Evolutionary conservation across 2,329 filamentous ascomycete species (phyloP).

Genomic region (Fusarium coicis): DNA sequence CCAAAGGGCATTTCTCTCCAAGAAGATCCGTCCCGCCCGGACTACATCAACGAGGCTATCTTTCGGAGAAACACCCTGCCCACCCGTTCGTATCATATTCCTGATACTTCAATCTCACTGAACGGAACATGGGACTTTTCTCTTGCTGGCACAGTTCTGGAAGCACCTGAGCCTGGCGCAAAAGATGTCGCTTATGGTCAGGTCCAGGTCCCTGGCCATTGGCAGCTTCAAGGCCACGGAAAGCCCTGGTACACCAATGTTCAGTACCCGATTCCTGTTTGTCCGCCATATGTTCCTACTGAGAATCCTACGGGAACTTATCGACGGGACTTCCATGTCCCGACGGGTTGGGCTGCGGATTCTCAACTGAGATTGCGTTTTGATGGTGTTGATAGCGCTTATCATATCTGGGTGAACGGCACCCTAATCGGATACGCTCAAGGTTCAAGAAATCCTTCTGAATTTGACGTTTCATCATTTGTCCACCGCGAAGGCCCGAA

Average conservation of each 20-base stretch:
- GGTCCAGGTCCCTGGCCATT: slow-evolving; percentile 71
- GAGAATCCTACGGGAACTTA: slow-evolving; percentile 75
- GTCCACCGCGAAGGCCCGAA: slow-evolving; percentile 56
- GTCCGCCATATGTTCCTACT: slow-evolving; percentile 69
- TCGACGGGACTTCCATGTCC: slow-evolving; percentile 64
- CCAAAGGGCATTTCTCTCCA: slow-evolving; percentile 47
- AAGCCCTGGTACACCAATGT: slow-evolving; percentile 76
- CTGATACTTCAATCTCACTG: slow-evolving; percentile 59
- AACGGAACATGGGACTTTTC: slow-evolving; percentile 70
- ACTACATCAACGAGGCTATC: slow-evolving; percentile 62
- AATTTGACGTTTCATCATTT: slow-evolving; percentile 73
- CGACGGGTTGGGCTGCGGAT: slow-evolving; percentile 55
- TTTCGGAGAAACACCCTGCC: slow-evolving; percentile 65
- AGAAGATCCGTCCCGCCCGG: slow-evolving; percentile 52
- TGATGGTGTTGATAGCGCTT: slow-evolving; percentile 78
- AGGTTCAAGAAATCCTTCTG: slow-evolving; percentile 73
- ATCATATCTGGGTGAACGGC: slow-evolving; percentile 76
- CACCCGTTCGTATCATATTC: slow-evolving; percentile 63
- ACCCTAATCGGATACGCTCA: slow-evolving; percentile 73
- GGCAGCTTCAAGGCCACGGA: slow-evolving; percentile 77
- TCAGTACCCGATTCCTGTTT: slow-evolving; percentile 72
- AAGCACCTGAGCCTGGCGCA: slow-evolving; percentile 53
- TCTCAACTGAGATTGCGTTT: slow-evolving; percentile 73
- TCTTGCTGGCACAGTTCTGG: slow-evolving; percentile 57
- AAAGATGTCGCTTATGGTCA: slow-evolving; percentile 63